These are phyloP conservation scores for Talaromyces proteolyticus DNA, from an alignment of 495 filamentous ascomycete species.

Conservation along the genomic window DNA sequence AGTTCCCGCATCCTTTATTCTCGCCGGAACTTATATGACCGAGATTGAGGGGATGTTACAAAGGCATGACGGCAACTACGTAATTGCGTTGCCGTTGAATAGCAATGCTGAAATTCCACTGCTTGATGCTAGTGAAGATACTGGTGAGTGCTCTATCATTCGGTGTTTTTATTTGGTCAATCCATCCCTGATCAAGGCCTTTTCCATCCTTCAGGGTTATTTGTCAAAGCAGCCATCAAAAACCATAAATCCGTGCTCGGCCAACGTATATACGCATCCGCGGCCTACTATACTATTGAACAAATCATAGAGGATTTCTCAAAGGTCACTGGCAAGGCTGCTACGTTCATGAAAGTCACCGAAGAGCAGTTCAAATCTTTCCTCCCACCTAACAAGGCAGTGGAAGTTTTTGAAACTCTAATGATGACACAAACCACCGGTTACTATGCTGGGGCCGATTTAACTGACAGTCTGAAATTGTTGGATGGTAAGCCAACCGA, in stretches of 20 bases:
- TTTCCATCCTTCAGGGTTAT: no score
- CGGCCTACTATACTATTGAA: slow-evolving; percentile 6
- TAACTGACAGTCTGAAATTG: slow-evolving; percentile 7
- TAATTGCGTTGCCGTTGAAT: slow-evolving; percentile 2
- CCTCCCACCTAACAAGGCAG: neutral
- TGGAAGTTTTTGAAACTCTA: slow-evolving; percentile 8
- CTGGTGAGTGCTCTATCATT: neutral
- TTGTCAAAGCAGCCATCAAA: slow-evolving; percentile 2
- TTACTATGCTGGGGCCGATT: slow-evolving; percentile 9
- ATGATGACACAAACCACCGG: slow-evolving; percentile 8
- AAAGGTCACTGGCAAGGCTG: neutral
- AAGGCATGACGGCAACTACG: neutral
- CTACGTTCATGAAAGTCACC: neutral
- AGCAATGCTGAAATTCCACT: slow-evolving; percentile 2
- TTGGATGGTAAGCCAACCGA: slow-evolving; percentile 4
- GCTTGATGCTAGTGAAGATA: slow-evolving; percentile 3
- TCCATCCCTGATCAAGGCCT: neutral
- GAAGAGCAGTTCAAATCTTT: slow-evolving; percentile 3
- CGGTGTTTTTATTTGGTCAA: neutral
- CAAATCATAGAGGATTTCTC: slow-evolving; percentile 3
- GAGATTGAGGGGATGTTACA: slow-evolving; percentile 6
- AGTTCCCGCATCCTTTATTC: slow-evolving; percentile 21
- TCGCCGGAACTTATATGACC: slow-evolving; percentile 9
- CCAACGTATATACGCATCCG: neutral
- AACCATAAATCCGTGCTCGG: neutral